These are phyloP conservation scores for Alnus rubra DNA, from an alignment of 306 rosid species.

Conservation along the genomic window DNA sequence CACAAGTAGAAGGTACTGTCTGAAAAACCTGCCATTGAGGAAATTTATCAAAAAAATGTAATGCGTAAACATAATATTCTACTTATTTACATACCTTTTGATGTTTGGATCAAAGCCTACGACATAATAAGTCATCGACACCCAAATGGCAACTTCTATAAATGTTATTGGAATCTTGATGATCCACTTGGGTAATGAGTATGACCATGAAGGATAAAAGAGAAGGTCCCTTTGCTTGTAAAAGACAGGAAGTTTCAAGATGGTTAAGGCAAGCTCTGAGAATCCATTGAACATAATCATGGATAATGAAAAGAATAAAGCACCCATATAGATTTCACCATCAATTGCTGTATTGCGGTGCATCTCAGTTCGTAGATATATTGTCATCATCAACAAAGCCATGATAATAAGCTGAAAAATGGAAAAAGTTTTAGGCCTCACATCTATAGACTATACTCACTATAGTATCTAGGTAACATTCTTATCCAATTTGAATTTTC, in stretches of 20 bases:
- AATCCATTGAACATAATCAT: slow-evolving; percentile 41
- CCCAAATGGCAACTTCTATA: slow-evolving; percentile 48
- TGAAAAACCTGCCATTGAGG: slow-evolving; percentile 38
- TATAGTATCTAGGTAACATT: no score
- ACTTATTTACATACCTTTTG: slow-evolving; percentile 25
- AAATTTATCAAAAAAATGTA: neutral
- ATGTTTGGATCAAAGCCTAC: slow-evolving; percentile 47
- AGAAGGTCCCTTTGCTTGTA: slow-evolving; percentile 56
- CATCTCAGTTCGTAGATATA: slow-evolving; percentile 44
- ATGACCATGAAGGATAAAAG: slow-evolving; percentile 57
- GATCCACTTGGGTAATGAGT: slow-evolving; percentile 39
- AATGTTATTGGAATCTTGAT: slow-evolving; percentile 42
- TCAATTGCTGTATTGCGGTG: slow-evolving; percentile 25
- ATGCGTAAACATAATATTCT: neutral
- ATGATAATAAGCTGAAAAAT: slow-evolving; percentile 35
- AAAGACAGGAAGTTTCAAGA: slow-evolving; percentile 49
- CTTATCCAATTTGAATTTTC: neutral
- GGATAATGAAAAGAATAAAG: slow-evolving; percentile 37
- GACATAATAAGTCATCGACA: slow-evolving; percentile 40
- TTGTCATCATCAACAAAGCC: slow-evolving; percentile 33
- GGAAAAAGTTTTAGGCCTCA: no score
- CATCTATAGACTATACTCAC: no score
- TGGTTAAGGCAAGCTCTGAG: slow-evolving; percentile 47
- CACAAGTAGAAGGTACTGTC: slow-evolving; percentile 34
- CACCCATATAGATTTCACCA: slow-evolving; percentile 44